Evolutionary conservation across 2,329 filamentous ascomycete genomes (phyloP).

Genomic region (Ophiostoma perfectum): DNA sequence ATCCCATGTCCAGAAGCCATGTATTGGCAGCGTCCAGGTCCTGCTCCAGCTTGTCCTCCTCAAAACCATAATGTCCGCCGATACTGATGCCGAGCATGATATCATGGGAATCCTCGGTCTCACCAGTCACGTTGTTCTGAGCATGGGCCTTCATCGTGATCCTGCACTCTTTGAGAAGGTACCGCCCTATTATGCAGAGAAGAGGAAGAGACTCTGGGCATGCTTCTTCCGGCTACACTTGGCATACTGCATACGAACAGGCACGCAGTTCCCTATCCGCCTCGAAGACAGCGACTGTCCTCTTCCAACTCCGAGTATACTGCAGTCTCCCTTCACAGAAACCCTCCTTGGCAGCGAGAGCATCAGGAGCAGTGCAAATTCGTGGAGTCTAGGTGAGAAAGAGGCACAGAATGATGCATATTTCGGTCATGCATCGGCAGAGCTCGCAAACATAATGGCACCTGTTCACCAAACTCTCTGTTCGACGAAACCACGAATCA

Average conservation of each 20-base stretch:
- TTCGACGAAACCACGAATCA: slow-evolving; percentile 13
- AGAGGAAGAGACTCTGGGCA: slow-evolving; percentile 27
- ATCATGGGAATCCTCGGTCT: slow-evolving; percentile 4
- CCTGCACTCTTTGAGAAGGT: slow-evolving; percentile 24
- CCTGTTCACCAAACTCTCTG: slow-evolving; percentile 20
- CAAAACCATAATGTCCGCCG: slow-evolving; percentile 15
- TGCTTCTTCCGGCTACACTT: slow-evolving; percentile 26
- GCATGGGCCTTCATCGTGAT: slow-evolving; percentile 28
- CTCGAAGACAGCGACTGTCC: slow-evolving; percentile 28
- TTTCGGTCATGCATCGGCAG: background rate
- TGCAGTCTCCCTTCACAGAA: background rate
- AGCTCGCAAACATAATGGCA: background rate
- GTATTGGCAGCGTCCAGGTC: slow-evolving; percentile 18
- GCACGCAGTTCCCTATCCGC: slow-evolving; percentile 24
- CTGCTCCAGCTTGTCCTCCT: slow-evolving; percentile 19
- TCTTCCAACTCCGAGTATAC: slow-evolving; percentile 3
- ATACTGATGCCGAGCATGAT: slow-evolving; percentile 18
- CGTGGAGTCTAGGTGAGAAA: slow-evolving; percentile 6
- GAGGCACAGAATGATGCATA: slow-evolving; percentile 13
- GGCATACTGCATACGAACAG: slow-evolving; percentile 26
- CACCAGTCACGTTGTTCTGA: slow-evolving; percentile 22
- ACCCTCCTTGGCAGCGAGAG: background rate
- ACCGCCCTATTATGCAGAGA: slow-evolving; percentile 26
- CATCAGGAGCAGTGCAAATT: background rate
- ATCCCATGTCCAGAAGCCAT: slow-evolving; percentile 16